phyloP scores from a whole-genome alignment of 2,329 filamentous ascomycete species.

The Elsinoe perseae region DNA sequence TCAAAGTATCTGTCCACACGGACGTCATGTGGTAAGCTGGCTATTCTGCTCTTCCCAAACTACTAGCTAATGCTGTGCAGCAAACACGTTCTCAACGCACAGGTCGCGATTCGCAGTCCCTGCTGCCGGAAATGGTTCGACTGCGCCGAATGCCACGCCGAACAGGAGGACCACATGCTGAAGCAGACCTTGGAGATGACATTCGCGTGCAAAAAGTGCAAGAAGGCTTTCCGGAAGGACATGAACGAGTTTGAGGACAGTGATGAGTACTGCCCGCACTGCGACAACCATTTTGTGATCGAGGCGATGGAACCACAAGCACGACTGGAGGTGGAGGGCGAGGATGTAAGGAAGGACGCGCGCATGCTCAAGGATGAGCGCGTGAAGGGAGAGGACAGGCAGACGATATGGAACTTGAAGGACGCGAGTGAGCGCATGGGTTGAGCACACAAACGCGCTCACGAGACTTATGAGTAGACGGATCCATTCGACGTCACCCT shows the following conservation, averaged over 20 bases:
- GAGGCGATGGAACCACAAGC: conserved; percentile 81
- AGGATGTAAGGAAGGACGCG: conserved; percentile 76
- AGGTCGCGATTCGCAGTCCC: conserved; percentile 89
- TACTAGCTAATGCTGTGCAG: conserved; percentile 39
- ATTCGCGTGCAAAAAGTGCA: conserved; percentile 98
- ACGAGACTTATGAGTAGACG: background rate
- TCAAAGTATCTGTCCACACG: too few species aligned
- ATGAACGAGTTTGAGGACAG: conserved; percentile 86
- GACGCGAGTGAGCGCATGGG: conserved; percentile 69
- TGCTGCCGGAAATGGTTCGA: conserved; percentile 99
- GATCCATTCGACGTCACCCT: background rate
- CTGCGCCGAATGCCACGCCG: conserved; percentile 87
- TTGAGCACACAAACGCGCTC: conserved; percentile 37
- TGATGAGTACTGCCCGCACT: conserved; percentile 98
- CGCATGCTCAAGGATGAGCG: conserved; percentile 90
- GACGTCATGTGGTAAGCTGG: conserved; percentile 27
- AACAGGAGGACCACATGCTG: conserved; percentile 67
- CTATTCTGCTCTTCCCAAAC: background rate
- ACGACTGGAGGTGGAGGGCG: conserved; percentile 77
- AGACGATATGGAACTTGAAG: conserved; percentile 68
- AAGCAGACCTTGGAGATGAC: conserved; percentile 75
- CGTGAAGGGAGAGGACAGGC: conserved; percentile 50
- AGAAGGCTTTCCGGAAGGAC: conserved; percentile 95
- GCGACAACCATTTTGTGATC: conserved; percentile 96
- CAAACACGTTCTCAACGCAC: conserved; percentile 97